Conservation (phyloP, 176 grass and related monocot genomes). For the Chloris gayana region DNA sequence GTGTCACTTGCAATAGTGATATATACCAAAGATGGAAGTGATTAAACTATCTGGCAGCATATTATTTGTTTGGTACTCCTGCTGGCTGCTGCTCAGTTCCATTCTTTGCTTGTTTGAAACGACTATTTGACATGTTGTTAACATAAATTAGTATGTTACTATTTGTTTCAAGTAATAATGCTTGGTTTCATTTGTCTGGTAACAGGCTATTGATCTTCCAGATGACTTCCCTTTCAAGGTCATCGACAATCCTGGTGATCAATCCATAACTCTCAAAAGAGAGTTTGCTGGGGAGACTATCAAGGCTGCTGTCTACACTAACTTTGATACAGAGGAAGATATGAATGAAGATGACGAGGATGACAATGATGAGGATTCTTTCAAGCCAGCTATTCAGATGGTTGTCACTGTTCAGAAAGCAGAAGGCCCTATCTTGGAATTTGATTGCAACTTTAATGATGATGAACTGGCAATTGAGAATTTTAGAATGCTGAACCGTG, state of each 20-base stretch:
- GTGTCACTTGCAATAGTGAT: background rate
- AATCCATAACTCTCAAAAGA: conserved; percentile 70
- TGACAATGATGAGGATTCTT: conserved; percentile 40
- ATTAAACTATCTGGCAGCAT: background rate
- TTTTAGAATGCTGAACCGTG: conserved; percentile 61
- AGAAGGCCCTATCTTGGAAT: conserved; percentile 68
- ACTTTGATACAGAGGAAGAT: conserved; percentile 60
- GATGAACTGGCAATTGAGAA: conserved; percentile 75
- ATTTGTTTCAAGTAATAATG: background rate
- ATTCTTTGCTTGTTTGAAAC: background rate
- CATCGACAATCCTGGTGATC: conserved; percentile 81
- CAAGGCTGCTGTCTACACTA: conserved; percentile 71
- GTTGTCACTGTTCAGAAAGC: conserved; percentile 70
- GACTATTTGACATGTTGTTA: no score
- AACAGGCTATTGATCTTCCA: conserved; percentile 74
- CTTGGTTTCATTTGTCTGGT: background rate
- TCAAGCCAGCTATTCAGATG: conserved; percentile 67
- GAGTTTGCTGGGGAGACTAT: conserved; percentile 66
- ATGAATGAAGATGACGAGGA: conserved; percentile 52
- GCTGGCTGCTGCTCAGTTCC: background rate
- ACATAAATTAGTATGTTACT: background rate
- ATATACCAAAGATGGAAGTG: background rate
- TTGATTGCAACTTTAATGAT: conserved; percentile 78
- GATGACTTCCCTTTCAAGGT: conserved; percentile 84
- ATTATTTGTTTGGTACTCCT: background rate